Conservation (phyloP, 2,329 filamentous ascomycete genomes). For the Graphiopsis chlorocephala region DNA sequence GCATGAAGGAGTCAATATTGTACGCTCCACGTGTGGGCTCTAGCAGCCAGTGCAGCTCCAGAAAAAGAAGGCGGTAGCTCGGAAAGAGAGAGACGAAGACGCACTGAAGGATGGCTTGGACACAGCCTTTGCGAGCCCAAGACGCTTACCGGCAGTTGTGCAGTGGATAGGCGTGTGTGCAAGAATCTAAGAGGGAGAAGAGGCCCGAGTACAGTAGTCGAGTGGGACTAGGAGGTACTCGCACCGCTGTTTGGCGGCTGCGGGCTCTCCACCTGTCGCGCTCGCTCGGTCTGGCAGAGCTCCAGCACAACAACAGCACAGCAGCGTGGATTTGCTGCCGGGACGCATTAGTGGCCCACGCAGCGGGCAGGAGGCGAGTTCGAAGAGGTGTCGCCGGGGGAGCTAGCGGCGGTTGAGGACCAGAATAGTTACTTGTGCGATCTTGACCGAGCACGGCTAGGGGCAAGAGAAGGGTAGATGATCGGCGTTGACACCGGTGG, state of each 20-base stretch:
- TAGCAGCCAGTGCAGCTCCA: constrained; percentile 6
- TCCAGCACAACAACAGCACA: background rate
- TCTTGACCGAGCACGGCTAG: constrained; percentile 4
- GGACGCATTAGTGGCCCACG: constrained; percentile 4
- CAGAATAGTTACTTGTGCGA: constrained; percentile 4
- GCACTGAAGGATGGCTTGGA: constrained; percentile 1
- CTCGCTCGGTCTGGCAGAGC: background rate
- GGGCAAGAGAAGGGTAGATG: background rate
- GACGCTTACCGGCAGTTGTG: constrained; percentile 14
- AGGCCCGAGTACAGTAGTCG: background rate
- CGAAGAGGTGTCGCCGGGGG: background rate
- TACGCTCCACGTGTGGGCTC: constrained; percentile 7
- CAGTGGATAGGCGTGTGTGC: background rate
- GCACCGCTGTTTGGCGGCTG: background rate
- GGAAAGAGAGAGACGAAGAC: constrained; percentile 4
- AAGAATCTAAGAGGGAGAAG: background rate
- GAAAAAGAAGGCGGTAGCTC: constrained; percentile 2
- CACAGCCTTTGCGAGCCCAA: background rate
- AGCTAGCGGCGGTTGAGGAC: constrained; percentile 14
- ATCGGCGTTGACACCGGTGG: constrained; percentile 5
- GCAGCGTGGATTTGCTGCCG: background rate
- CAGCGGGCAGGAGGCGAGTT: constrained; percentile 12
- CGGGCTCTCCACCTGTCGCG: background rate
- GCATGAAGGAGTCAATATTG: constrained; percentile 6
- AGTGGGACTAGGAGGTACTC: background rate